Percentiles rank a stretch among this genome's conserved stretches.
phyloP scores from a whole-genome alignment of 306 rosid genomes.

The Alnus rubra region DNA sequence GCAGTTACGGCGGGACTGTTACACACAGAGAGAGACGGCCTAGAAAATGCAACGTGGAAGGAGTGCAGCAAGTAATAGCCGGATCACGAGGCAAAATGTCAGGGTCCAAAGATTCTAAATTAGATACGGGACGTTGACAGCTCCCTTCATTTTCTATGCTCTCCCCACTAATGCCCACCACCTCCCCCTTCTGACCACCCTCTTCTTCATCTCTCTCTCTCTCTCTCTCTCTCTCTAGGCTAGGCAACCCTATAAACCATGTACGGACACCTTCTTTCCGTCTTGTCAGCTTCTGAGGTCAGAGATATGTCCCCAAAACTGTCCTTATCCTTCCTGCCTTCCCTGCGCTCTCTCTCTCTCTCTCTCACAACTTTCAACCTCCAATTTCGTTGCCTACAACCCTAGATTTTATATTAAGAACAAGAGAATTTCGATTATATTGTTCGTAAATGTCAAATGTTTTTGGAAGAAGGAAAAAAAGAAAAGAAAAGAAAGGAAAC shows the following conservation, averaged over 20 bases:
- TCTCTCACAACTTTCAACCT: not conserved
- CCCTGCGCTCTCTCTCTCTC: not conserved
- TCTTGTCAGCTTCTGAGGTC: slow-evolving; percentile 31
- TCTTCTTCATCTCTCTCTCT: not conserved
- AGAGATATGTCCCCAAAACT: not conserved
- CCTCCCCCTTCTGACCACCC: too few relatives aligned
- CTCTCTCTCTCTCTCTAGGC: slow-evolving; percentile 7
- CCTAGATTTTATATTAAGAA: too few relatives aligned
- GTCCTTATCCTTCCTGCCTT: not conserved
- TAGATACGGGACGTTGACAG: slow-evolving; percentile 52
- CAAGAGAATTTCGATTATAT: too few relatives aligned
- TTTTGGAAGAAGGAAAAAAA: too few relatives aligned
- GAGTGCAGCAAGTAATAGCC: not conserved
- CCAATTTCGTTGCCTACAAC: not conserved
- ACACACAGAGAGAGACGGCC: not conserved
- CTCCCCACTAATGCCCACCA: not conserved
- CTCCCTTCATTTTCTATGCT: slow-evolving; percentile 1
- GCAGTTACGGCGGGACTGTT: slow-evolving; percentile 20
- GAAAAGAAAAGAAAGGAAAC: too few relatives aligned
- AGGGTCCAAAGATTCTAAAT: slow-evolving; percentile 38
- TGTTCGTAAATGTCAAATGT: too few relatives aligned
- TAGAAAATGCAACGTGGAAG: slow-evolving; percentile 12
- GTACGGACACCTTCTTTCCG: not conserved
- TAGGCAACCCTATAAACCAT: not conserved
- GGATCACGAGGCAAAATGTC: slow-evolving; percentile 43